Conservation (phyloP, 2,329 filamentous ascomycete species). For the Coniella vitis region DNA sequence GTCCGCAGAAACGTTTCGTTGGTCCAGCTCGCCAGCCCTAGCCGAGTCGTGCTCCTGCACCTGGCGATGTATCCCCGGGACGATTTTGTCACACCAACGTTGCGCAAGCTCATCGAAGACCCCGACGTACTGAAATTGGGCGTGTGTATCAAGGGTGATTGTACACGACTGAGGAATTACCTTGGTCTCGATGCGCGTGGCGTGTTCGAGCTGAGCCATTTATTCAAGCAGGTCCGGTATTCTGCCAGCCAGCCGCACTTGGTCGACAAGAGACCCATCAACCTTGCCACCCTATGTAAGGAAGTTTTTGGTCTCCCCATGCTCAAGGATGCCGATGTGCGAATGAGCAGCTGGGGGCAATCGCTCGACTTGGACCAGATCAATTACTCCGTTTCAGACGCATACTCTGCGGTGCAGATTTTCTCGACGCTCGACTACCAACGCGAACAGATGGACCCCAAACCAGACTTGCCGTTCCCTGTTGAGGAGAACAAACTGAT, state of each 20-base stretch:
- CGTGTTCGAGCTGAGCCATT: conserved; percentile 73
- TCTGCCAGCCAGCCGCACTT: conserved; percentile 42
- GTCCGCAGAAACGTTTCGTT: conserved; percentile 68
- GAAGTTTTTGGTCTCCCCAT: conserved; percentile 67
- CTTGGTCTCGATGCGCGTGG: conserved; percentile 59
- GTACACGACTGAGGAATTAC: conserved; percentile 59
- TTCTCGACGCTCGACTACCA: conserved; percentile 65
- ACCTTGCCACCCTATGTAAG: conserved; percentile 62
- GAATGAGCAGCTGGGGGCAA: conserved; percentile 68
- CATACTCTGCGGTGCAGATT: conserved; percentile 71
- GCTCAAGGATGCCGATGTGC: conserved; percentile 63
- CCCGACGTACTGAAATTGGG: conserved; percentile 65
- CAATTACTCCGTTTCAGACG: conserved; percentile 71
- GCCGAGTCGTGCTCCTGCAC: conserved; percentile 76
- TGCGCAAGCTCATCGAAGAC: conserved; percentile 68
- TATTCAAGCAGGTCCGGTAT: conserved; percentile 71
- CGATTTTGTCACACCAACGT: conserved; percentile 61
- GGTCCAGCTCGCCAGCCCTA: conserved; percentile 73
- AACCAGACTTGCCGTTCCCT: conserved; percentile 62
- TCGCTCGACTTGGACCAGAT: conserved; percentile 58
- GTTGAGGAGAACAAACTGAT: conserved; percentile 63
- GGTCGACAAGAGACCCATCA: conserved; percentile 61
- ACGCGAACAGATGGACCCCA: conserved; percentile 58
- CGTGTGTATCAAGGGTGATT: conserved; percentile 67
- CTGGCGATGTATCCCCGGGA: conserved; percentile 55